Evolutionary conservation across 441 rosid species (phyloP), one percentile per base, ranked within the genome.

Genomic region (Pelargonium citronellum): DNA sequence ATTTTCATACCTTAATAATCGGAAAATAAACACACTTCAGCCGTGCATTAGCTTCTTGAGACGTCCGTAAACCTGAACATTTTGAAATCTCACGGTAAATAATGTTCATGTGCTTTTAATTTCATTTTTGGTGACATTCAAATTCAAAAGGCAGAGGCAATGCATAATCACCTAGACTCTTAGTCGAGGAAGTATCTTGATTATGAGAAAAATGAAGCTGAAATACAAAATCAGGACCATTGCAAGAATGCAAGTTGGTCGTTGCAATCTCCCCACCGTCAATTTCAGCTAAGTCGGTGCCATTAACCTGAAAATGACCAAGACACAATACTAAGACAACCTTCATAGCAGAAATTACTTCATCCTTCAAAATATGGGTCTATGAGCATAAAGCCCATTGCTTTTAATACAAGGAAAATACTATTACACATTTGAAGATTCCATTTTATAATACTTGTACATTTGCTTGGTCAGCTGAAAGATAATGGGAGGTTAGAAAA

Each of bases 11-110:
- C 89, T 82, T 81, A 20, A 64, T 30, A 67, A 87, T 69, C 16
- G 96, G 97, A 76, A 84, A 86, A 81, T 91, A 91, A 75, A 80
- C 82, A 79, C 84, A 88, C 81, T 79, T 87, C 30, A 89, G 84
- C 60, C 91, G 83, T 46, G 94, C 96, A 77, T 89, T 88, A 49
- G 95, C 95, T 74, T 73, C 79, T 60, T 64, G 78, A 41, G 58
- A 58, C 57, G 75, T 34, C 68, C 67, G 65, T 43, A 73, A 67
- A 79, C 87, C 84, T 84, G 76, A 72, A 44, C 75, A 49, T 69
- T 46, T 67, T 24, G 67, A 68, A 70, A 15, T 46, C 30, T 71
- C 51, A 72, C 70, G 30, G 34, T 37, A 62, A 20, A 30, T 39
- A n/a, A 47, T 44, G 19, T 24, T 34, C 19, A 47, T 44, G 27